Evolutionary conservation across 2,329 filamentous ascomycete species (phyloP), one percentile per base, ranked within the genome.

Genomic region (Blumeria graminis): DNA sequence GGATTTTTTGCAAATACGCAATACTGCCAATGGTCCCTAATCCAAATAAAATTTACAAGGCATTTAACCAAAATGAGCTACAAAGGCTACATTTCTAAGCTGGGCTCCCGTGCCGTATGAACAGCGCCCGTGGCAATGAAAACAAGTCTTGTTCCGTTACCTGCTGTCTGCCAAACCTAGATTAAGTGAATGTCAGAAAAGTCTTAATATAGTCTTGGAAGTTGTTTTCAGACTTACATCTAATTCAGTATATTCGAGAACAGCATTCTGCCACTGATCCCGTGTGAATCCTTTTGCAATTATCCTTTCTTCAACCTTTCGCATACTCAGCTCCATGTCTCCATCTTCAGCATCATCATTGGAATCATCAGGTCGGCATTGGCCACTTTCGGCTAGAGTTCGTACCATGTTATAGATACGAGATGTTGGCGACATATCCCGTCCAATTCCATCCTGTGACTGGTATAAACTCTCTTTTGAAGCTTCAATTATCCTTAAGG

Each of bases 341-440:
- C 76, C 75, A 56, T 73, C 72, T 36, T 86, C 87, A 51, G 87
- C 81, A 62, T 90, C 88, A 57, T 79, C 80, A 50, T 80, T 80
- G 14, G 57, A 59, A 60, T 64, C 65, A 55, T 67, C 65, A 6
- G 64, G 64, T 57, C 62, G 61, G 38, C 66, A 68, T 56, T 88
- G 87, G 57, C 90, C 89, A 56, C 80, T 82, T 64, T 94, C 89
- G 50, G 86, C 82, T 71, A 96, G 82, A 5, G 78, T 80, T 67
- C 90, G 85, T 70, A 98, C 86, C 61, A 98, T 78, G 68, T 94
- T 92, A 71, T 94, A 96, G 64, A 98, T 96, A 69, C 86, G 86
- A 68, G 81, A 89, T 70, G 79, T 89, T 33, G 87, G 81, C 55
- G 86, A 94, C 63, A 84, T 78, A 62, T 85, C 82, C 57, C 81